Evolutionary conservation across 805 yeast genomes (phyloP).

Genomic region (Lipomyces orientalis): DNA sequence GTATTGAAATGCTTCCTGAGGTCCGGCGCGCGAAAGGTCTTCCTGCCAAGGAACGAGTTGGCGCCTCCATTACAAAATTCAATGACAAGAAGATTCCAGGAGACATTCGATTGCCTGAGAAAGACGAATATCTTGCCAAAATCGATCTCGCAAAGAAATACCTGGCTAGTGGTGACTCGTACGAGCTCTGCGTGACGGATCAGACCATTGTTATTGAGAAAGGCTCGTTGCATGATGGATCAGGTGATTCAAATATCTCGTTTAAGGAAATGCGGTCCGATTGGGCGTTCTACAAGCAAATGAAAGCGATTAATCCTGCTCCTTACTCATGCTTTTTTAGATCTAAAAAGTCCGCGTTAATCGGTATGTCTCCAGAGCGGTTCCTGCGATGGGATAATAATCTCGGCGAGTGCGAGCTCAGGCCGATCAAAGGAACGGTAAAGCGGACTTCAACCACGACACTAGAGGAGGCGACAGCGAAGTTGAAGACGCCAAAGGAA

Average conservation of each 20-base stretch:
- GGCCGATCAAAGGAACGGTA: slow-evolving; percentile 98
- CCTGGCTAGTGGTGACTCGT: slow-evolving; percentile 83
- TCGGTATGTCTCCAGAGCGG: slow-evolving; percentile 94
- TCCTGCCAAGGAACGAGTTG: background rate
- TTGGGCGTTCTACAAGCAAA: slow-evolving; percentile 80
- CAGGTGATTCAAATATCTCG: slow-evolving; percentile 43
- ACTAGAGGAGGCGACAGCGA: slow-evolving; percentile 14
- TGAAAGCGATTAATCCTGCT: slow-evolving; percentile 80
- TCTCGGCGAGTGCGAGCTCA: slow-evolving; percentile 63
- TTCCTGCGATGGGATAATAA: slow-evolving; percentile 76
- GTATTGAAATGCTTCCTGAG: slow-evolving; percentile 3
- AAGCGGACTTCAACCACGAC: slow-evolving; percentile 56
- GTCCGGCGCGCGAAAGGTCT: slow-evolving; percentile 1
- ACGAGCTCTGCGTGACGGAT: slow-evolving; percentile 88
- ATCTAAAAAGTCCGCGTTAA: slow-evolving; percentile 64
- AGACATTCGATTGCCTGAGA: slow-evolving; percentile 11
- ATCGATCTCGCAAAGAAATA: slow-evolving; percentile 70
- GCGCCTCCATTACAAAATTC: background rate
- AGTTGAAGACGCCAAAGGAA: slow-evolving; percentile 61
- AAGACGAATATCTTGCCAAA: slow-evolving; percentile 54
- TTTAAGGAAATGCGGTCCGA: slow-evolving; percentile 16
- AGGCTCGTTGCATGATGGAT: slow-evolving; percentile 51
- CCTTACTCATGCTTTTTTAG: slow-evolving; percentile 86
- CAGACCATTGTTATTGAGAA: slow-evolving; percentile 52
- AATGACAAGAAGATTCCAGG: background rate